Evolutionary conservation across 805 yeast genomes (phyloP).

Genomic region (Starmerella apis): DNA sequence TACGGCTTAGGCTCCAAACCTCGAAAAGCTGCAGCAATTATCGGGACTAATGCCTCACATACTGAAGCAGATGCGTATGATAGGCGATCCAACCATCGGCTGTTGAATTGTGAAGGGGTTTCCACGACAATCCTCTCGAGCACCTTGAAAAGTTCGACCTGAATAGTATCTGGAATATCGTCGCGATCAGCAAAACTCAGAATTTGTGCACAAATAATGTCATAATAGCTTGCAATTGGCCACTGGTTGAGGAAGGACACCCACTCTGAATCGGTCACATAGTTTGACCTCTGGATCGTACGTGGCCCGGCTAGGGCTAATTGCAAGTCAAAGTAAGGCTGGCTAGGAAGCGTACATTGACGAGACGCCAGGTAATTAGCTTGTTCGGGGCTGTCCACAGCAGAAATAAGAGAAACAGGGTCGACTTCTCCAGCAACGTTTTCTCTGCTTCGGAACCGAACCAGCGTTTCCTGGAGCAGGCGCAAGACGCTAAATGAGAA

Average conservation of each 20-base stretch:
- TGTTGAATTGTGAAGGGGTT: not conserved
- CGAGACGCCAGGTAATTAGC: constrained; percentile 14
- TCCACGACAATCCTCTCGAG: constrained; percentile 6
- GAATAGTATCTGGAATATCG: constrained; percentile 8
- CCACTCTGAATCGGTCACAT: constrained; percentile 2
- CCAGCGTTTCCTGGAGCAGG: constrained; percentile 1
- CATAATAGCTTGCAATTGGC: constrained; percentile 6
- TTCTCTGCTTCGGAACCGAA: not conserved
- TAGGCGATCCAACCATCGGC: constrained; percentile 13
- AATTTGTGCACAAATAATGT: constrained; percentile 5
- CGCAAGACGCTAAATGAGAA: constrained; percentile 12
- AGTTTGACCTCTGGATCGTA: not conserved
- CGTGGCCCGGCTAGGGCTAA: not conserved
- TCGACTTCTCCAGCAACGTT: not conserved
- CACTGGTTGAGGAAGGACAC: constrained; percentile 2
- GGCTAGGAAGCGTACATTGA: constrained; percentile 7
- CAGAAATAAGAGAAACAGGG: not conserved
- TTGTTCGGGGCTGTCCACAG: not conserved
- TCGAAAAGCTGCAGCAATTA: not conserved
- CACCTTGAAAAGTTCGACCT: constrained; percentile 14
- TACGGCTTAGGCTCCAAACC: not conserved
- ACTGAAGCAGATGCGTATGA: constrained; percentile 10
- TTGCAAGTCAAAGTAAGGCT: constrained; percentile 11
- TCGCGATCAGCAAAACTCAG: constrained; percentile 4
- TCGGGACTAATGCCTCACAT: constrained; percentile 15